These are phyloP conservation scores for Xylaria venustula DNA, from an alignment of 495 filamentous ascomycete species.

Conservation along the genomic window DNA sequence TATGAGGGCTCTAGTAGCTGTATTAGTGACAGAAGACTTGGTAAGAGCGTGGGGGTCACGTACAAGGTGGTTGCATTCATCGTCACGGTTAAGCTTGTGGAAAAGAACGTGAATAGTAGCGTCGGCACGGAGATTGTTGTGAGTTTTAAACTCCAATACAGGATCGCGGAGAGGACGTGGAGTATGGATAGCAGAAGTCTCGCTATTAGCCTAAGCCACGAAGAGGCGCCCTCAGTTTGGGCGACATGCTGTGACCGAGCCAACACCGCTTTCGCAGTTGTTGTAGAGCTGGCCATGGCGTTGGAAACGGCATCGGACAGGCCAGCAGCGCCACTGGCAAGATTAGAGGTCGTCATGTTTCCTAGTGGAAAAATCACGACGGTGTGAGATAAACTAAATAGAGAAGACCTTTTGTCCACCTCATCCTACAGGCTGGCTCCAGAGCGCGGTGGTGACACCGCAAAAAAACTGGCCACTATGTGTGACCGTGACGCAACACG, in stretches of 20 bases:
- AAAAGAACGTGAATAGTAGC: slow-evolving; percentile 88
- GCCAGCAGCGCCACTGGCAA: slow-evolving; percentile 11
- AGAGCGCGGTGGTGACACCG: background rate
- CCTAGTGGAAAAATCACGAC: background rate
- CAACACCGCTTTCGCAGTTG: slow-evolving; percentile 29
- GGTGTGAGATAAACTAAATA: background rate
- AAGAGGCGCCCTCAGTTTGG: slow-evolving; percentile 34
- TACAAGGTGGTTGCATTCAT: slow-evolving; percentile 98
- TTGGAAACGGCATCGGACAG: slow-evolving; percentile 25
- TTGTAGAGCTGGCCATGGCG: slow-evolving; percentile 22
- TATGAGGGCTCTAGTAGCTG: slow-evolving; percentile 66
- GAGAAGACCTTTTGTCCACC: background rate
- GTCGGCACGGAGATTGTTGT: slow-evolving; percentile 85
- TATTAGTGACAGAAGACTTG: slow-evolving; percentile 15
- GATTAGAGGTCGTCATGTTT: slow-evolving; percentile 20
- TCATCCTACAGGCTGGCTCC: slow-evolving; percentile 3
- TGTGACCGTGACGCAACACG: background rate
- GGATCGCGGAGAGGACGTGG: slow-evolving; percentile 65
- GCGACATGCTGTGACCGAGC: slow-evolving; percentile 38
- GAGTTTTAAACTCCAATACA: slow-evolving; percentile 84
- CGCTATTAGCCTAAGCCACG: slow-evolving; percentile 50
- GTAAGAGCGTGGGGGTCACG: slow-evolving; percentile 20
- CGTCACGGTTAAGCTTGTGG: slow-evolving; percentile 92
- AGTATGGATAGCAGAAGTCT: slow-evolving; percentile 53
- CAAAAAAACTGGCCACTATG: background rate